These are phyloP conservation scores for Paracamarosporium sp. DNA, from an alignment of 2,329 filamentous ascomycete species.

Conservation along the genomic window DNA sequence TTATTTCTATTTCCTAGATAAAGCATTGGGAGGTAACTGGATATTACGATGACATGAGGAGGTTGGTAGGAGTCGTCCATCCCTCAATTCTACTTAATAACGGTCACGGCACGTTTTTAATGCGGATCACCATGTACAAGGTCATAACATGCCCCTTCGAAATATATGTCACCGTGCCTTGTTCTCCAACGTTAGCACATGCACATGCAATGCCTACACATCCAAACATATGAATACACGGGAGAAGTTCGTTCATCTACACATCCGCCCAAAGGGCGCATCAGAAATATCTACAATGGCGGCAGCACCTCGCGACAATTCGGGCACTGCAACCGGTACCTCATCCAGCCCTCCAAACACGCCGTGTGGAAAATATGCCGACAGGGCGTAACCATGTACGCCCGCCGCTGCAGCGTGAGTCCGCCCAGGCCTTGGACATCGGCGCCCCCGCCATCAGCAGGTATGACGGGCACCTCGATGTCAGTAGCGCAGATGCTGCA, in stretches of 20 bases:
- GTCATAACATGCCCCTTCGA: too few relatives aligned
- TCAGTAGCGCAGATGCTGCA: slow-evolving; percentile 95
- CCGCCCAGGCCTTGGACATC: slow-evolving; percentile 51
- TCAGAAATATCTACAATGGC: slow-evolving; percentile 67
- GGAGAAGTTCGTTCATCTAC: too few relatives aligned
- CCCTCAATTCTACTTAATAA: neutral
- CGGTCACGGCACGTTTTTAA: too few relatives aligned
- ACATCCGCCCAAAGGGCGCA: too few relatives aligned
- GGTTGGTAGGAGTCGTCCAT: neutral
- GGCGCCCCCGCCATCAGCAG: slow-evolving; percentile 48
- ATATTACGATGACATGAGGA: neutral
- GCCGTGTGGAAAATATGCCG: slow-evolving; percentile 92
- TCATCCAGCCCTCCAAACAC: slow-evolving; percentile 96
- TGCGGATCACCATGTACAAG: too few relatives aligned
- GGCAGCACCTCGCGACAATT: slow-evolving; percentile 92
- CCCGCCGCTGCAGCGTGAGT: slow-evolving; percentile 77
- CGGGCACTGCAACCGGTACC: slow-evolving; percentile 89
- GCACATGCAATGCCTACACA: too few relatives aligned
- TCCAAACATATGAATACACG: too few relatives aligned
- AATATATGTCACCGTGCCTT: too few relatives aligned
- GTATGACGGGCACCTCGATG: slow-evolving; percentile 85
- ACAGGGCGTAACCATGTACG: slow-evolving; percentile 98
- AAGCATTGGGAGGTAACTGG: neutral
- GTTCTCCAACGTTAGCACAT: too few relatives aligned
- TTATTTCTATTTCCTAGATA: neutral